Conservation (phyloP, 2,329 filamentous ascomycete genomes). For the Stachybotrys echinatus region DNA sequence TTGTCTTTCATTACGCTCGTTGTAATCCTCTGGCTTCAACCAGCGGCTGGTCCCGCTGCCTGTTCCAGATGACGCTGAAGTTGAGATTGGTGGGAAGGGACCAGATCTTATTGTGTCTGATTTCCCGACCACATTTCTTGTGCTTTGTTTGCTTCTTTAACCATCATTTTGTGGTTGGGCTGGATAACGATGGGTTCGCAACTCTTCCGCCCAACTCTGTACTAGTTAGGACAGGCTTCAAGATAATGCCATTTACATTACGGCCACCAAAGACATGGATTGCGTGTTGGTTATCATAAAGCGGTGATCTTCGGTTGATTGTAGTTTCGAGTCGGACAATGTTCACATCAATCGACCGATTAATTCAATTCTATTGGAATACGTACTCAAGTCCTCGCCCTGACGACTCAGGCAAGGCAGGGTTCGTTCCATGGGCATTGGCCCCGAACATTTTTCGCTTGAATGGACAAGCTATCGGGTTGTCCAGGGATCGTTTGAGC, state of each 20-base stretch:
- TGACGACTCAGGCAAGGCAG: too few relatives aligned
- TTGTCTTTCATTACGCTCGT: constrained; percentile 46
- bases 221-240: background rate
- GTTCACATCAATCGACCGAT: too few relatives aligned
- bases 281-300: background rate
- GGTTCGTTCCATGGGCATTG: too few relatives aligned
- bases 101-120: constrained; percentile 4
- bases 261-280: background rate
- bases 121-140: constrained; percentile 24
- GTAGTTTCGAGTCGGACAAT: too few relatives aligned
- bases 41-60: constrained; percentile 31
- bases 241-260: background rate
- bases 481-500: background rate
- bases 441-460: too few relatives aligned
- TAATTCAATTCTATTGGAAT: too few relatives aligned
- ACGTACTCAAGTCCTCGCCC: too few relatives aligned
- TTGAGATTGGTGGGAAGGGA: constrained; percentile 10
- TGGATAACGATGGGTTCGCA: constrained; percentile 6
- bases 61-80: constrained; percentile 21
- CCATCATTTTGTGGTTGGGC: constrained; percentile 21
- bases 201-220: constrained; percentile 15
- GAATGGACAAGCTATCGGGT: background rate
- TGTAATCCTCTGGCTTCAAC: constrained; percentile 38
- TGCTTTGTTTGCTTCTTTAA: constrained; percentile 30
- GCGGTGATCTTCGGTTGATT: too few relatives aligned